phyloP scores from a whole-genome alignment of 208 protist genomes.

The Entamoeba invadens region DNA sequence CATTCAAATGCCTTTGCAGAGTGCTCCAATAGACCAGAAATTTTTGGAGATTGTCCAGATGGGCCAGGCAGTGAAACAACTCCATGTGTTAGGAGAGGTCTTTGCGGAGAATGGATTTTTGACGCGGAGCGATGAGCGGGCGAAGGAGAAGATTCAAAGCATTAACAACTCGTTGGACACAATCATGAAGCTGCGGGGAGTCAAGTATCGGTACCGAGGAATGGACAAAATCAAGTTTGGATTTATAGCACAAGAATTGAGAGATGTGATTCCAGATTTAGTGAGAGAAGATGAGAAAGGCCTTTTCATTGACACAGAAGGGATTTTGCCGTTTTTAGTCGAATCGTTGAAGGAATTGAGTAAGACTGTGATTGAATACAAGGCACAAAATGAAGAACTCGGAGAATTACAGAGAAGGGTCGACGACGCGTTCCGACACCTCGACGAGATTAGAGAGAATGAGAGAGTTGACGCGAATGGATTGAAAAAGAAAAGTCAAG shows the following conservation, averaged over 20 bases:
- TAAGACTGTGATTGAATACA: not conserved
- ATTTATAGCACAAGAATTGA: not conserved
- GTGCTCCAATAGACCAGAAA: not conserved
- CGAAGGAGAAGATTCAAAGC: not conserved
- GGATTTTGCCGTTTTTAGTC: not conserved
- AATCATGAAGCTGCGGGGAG: not conserved
- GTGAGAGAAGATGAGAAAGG: not conserved
- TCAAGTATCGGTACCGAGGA: not conserved
- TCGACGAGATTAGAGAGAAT: not conserved
- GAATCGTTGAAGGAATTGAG: not conserved
- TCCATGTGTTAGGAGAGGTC: not conserved
- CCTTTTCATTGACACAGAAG: not conserved
- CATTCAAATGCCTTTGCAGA: too few species aligned
- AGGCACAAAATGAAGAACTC: not conserved
- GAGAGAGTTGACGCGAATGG: not conserved
- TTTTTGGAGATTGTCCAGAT: not conserved
- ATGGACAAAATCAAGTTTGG: not conserved
- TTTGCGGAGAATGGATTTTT: slow-evolving; percentile 1
- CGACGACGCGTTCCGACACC: not conserved
- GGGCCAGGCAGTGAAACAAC: not conserved
- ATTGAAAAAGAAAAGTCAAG: not conserved
- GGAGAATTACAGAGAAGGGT: not conserved
- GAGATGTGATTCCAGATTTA: not conserved
- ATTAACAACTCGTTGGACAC: not conserved
- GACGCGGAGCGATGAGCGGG: not conserved